Evolutionary conservation across 1,139 yeast genomes (phyloP).

Genomic region (Casaregolazyma suthepensis): DNA sequence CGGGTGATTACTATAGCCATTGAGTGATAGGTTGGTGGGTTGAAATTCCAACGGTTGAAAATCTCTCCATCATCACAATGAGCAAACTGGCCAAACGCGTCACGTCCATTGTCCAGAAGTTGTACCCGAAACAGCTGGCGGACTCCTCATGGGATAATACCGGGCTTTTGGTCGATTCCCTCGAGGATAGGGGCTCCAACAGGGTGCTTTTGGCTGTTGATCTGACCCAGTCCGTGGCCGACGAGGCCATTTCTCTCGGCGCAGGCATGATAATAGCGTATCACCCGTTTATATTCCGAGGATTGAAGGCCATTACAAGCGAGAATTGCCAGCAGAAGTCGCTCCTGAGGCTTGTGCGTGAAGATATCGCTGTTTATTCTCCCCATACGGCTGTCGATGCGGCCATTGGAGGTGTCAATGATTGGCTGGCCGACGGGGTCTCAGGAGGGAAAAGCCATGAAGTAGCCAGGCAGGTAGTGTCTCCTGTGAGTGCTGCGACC

Average conservation of each 20-base stretch:
- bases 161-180: conserved; percentile 71
- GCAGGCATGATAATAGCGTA: conserved; percentile 66
- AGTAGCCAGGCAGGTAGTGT: conserved; percentile 17
- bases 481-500: conserved; percentile 1
- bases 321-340: conserved; percentile 76
- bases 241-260: conserved; percentile 62
- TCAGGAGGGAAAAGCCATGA: conserved; percentile 30
- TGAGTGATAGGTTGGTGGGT: not conserved
- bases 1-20: conserved; percentile 11
- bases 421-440: conserved; percentile 72
- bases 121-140: conserved; percentile 70
- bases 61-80: conserved; percentile 4
- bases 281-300: conserved; percentile 81
- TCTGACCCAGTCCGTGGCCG: conserved; percentile 74
- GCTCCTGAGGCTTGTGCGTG: conserved; percentile 61
- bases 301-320: conserved; percentile 68
- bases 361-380: conserved; percentile 79
- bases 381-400: conserved; percentile 98
- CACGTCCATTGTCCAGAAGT: conserved; percentile 45
- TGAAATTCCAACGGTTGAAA: no score
- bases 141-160: conserved; percentile 93
- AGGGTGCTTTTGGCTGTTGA: conserved; percentile 71
- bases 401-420: conserved; percentile 86
- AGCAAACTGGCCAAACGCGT: conserved; percentile 16
- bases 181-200: conserved; percentile 20